phyloP scores from a whole-genome alignment of 257 asterid genomes.

The Gynochthodes officinalis region DNA sequence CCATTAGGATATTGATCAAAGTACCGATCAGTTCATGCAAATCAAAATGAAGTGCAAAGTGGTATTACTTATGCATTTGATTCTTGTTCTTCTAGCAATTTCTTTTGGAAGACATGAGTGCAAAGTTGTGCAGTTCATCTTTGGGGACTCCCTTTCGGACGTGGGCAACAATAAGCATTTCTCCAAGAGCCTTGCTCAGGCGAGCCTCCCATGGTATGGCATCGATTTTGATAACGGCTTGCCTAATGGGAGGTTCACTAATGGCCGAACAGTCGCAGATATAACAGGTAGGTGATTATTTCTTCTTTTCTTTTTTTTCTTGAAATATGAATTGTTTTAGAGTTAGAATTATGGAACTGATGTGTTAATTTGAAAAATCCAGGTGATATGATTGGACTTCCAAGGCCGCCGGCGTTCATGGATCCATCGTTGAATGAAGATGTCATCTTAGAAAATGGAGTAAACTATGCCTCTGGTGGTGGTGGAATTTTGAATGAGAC shows the following conservation, averaged over 20 bases:
- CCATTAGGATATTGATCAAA: background rate
- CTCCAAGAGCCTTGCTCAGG: constrained; percentile 72
- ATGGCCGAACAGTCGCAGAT: constrained; percentile 95
- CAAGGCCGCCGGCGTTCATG: constrained; percentile 81
- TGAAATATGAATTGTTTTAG: too few species aligned
- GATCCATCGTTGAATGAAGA: constrained; percentile 68
- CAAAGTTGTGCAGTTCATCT: constrained; percentile 81
- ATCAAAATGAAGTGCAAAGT: constrained; percentile 19
- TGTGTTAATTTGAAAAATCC: background rate
- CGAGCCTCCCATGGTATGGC: constrained; percentile 85
- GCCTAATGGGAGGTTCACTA: constrained; percentile 88
- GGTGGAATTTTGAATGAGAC: constrained; percentile 91
- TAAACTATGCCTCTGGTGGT: constrained; percentile 93
- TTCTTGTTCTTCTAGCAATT: constrained; percentile 6
- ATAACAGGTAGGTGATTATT: constrained; percentile 52
- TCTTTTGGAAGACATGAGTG: constrained; percentile 37
- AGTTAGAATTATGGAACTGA: too few species aligned
- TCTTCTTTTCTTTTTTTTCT: too few species aligned
- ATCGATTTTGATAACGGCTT: constrained; percentile 70
- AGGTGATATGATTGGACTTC: constrained; percentile 84
- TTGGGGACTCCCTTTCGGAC: constrained; percentile 90
- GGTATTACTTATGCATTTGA: constrained; percentile 1
- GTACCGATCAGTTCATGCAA: background rate
- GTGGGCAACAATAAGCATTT: constrained; percentile 80
- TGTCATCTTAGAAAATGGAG: constrained; percentile 60